Percentiles rank a stretch among this genome's conserved stretches.
These are phyloP conservation scores for Corniculantispora saksenae DNA, from an alignment of 2,329 filamentous ascomycete genomes.

Conservation along the genomic window DNA sequence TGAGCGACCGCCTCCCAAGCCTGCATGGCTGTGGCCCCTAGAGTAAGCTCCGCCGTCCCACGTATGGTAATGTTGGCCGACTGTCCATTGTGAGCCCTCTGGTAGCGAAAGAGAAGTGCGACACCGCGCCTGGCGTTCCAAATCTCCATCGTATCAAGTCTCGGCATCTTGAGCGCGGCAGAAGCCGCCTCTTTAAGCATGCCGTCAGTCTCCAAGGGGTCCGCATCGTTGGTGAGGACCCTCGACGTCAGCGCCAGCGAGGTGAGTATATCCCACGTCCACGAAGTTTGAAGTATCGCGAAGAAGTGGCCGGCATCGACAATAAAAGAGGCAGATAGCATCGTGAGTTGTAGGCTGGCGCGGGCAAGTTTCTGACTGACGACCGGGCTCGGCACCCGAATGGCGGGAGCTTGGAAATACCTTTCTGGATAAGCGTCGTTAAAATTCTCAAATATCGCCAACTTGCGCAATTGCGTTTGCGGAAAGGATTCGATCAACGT, in stretches of 20 bases:
- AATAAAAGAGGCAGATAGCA: conserved; percentile 35
- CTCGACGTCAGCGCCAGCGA: conserved; percentile 34
- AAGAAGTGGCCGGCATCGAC: conserved; percentile 36
- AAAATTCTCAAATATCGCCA: conserved; percentile 39
- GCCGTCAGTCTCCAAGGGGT: conserved; percentile 25
- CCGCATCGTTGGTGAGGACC: conserved; percentile 26
- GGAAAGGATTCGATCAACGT: conserved; percentile 31
- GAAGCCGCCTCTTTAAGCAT: conserved; percentile 31
- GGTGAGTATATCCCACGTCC: conserved; percentile 34
- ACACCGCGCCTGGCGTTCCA: conserved; percentile 33
- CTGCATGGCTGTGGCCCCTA: conserved; percentile 21
- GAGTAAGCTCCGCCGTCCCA: conserved; percentile 26
- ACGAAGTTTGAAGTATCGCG: conserved; percentile 22
- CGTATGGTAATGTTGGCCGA: conserved; percentile 27
- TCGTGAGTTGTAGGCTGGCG: conserved; percentile 31
- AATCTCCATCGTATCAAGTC: conserved; percentile 32
- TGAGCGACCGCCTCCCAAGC: conserved; percentile 29
- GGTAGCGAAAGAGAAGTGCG: conserved; percentile 29
- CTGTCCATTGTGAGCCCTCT: conserved; percentile 22
- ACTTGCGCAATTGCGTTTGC: conserved; percentile 28
- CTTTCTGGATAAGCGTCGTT: conserved; percentile 32
- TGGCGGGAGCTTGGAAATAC: conserved; percentile 2
- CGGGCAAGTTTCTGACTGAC: conserved; percentile 32
- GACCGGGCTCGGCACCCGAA: conserved; percentile 26
- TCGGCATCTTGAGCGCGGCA: conserved; percentile 32